Base-by-base conservation (phyloP, 2,329 filamentous ascomycete species). In the Alternaria angustiovoidea region DNA sequence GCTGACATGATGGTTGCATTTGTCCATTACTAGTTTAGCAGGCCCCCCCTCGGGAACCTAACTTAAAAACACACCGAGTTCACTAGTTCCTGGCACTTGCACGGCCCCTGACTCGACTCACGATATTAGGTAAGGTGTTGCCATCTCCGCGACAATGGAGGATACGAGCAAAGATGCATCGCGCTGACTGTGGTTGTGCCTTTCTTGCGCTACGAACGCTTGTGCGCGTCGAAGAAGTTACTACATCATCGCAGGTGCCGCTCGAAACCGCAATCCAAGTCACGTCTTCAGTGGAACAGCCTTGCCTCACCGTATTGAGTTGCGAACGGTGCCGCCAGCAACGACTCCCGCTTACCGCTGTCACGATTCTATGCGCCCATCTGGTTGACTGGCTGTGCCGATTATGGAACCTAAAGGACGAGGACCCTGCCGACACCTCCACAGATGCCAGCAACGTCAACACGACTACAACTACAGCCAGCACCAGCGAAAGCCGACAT, bases 211-310 rank as follows among this genome's bases (percentile, higher is more conserved):
- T 62, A 20, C 59, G 52, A 46, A 58, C 52, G 34, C 56, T 62
- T n/a, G 55, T 52, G 4, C 56, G 56, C 30, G 51, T 59, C 22
- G 56, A 56, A 48, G 55, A 62, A 24, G 34, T 59, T 22, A 59
- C 60, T n/a, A 56, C 51, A 22, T 62, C 56, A 16, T 60, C 52
- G 26, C 57, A 48, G 30, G 51, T 62, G 14, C 60, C 56, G 14
- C 56, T 62, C 41, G 60, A 62, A 55, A 52, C 56, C 32, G 60
- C 56, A 48, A 52, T 62, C 12, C 56, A 59, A 44, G 51, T 62
- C 26, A 58, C 55, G 6, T 53, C 55, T 9, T 26, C 49, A 7
- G 48, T 42, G 20, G 55, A 58, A 51, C 55, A 49, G 12, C 55
- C 48, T 11, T 53, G 55, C 34, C 55, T 58, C 11, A 42, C 55